phyloP scores from a whole-genome alignment of 306 rosid genomes.

The Vigna hirtella region DNA sequence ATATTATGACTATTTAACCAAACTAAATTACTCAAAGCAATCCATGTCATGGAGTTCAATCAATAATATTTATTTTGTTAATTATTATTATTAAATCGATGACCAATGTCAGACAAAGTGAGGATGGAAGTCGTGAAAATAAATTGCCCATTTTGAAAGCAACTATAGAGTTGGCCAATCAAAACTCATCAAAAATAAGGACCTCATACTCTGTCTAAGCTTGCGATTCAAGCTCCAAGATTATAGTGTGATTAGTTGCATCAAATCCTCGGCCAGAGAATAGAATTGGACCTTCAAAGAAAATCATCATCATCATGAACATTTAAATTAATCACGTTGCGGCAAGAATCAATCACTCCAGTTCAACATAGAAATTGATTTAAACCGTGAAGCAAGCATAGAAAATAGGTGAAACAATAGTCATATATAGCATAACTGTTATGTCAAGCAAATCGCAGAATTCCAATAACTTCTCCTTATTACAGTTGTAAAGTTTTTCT shows the following conservation, averaged over 20 bases:
- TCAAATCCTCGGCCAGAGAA: conserved; percentile 77
- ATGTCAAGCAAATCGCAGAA: conserved; percentile 66
- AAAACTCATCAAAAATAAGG: no score
- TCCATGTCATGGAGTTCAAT: not conserved
- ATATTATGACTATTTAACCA: no score
- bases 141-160: no score
- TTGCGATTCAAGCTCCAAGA: conserved; percentile 75
- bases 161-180: no score
- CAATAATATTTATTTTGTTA: no score
- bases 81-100: no score
- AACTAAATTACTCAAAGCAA: no score
- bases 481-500: conserved; percentile 91
- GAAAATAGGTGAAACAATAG: not conserved
- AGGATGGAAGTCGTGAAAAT: no score
- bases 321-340: not conserved
- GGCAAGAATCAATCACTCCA: conserved; percentile 8
- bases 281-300: conserved; percentile 89
- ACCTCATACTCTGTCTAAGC: conserved; percentile 34
- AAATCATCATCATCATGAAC: conserved; percentile 19
- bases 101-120: no score
- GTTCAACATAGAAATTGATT: conserved; percentile 14
- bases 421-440: conserved; percentile 59
- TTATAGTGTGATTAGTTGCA: conserved; percentile 80
- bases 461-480: conserved; percentile 87
- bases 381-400: not conserved